phyloP scores from a whole-genome alignment of 2,329 filamentous ascomycete species.

The Fusarium sp. region DNA sequence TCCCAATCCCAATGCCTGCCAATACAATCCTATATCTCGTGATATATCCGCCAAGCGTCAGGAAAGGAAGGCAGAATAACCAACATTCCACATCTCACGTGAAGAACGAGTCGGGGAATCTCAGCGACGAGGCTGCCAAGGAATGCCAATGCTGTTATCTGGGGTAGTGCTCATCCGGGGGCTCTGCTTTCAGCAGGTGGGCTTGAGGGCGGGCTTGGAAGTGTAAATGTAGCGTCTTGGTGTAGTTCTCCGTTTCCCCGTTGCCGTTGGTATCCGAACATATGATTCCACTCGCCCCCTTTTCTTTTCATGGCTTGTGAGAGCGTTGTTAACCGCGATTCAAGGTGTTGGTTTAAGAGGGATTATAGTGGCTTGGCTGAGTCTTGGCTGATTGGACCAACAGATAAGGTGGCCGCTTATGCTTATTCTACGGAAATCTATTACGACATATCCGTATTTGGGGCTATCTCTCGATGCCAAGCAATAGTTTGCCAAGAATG shows the following conservation, averaged over 20 bases:
- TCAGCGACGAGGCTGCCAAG: neutral
- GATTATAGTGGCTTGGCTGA: neutral
- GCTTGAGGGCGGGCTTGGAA: neutral
- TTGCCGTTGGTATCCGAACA: neutral
- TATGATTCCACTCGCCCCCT: neutral
- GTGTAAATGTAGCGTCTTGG: neutral
- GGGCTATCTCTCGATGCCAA: neutral
- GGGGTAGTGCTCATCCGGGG: conserved; percentile 2
- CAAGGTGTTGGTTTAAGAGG: neutral
- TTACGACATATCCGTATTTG: neutral
- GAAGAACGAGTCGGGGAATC: neutral
- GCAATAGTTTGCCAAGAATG: neutral
- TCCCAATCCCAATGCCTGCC: conserved; percentile 21
- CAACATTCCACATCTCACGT: neutral
- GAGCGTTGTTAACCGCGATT: neutral
- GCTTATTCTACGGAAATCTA: neutral
- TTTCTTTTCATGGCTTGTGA: neutral
- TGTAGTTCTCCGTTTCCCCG: neutral
- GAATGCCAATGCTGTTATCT: conserved; percentile 4
- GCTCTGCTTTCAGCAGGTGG: neutral
- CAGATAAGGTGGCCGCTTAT: neutral
- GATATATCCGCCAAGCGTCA: conserved; percentile 31
- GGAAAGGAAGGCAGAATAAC: conserved; percentile 15
- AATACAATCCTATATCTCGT: conserved; percentile 28
- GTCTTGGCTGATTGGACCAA: neutral